phyloP scores from a whole-genome alignment of 257 asterid species.

The Handroanthus guayacan region DNA sequence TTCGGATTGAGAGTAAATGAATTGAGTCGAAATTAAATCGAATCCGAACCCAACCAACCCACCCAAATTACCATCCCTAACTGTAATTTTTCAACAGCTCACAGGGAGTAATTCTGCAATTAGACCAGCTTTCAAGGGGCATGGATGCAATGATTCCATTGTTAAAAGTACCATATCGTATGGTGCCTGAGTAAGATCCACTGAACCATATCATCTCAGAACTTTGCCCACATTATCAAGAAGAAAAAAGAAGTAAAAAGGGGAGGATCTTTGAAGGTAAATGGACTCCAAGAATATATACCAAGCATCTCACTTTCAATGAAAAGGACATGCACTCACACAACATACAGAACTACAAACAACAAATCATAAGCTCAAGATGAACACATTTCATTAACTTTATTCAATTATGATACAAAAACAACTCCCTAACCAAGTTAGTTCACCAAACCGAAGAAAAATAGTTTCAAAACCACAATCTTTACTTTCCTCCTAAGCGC shows the following conservation, averaged over 20 bases:
- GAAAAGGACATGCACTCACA: neutral
- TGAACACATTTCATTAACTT: neutral
- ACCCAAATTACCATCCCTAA: no score
- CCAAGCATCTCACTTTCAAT: neutral
- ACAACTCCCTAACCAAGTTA: neutral
- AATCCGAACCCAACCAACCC: no score
- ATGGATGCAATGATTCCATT: no score
- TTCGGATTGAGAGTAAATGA: no score
- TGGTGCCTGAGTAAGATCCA: no score
- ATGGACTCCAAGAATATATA: neutral
- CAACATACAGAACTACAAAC: neutral
- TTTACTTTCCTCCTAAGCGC: neutral
- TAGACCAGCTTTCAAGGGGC: no score
- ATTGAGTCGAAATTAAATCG: no score
- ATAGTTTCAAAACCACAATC: neutral
- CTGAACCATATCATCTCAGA: no score
- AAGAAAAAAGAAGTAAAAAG: neutral
- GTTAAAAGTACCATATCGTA: no score
- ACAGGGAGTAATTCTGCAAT: no score
- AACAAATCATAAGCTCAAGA: neutral
- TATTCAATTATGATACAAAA: conserved; percentile 6
- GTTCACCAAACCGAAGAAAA: neutral
- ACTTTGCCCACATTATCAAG: no score
- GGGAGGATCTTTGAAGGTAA: neutral
- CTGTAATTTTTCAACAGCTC: no score